Percentiles rank a stretch among this genome's conserved stretches.
Conservation (phyloP, 768 basidiomycete genomes). For the Mycena chlorophos region DNA sequence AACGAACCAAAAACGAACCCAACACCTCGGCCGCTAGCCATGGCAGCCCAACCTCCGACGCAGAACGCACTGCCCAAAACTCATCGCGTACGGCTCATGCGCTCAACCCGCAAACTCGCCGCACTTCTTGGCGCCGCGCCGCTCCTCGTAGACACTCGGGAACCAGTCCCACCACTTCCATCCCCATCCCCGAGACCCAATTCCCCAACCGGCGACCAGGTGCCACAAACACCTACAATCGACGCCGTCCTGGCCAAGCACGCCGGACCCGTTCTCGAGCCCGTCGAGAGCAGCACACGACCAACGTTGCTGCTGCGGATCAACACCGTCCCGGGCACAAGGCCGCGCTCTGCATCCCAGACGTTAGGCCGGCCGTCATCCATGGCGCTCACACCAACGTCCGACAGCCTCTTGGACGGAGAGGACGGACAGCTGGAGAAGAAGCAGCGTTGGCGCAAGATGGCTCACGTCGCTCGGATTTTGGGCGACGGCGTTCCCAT, state of each 20-base stretch:
- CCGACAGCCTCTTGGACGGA: not conserved
- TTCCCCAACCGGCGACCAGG: not conserved
- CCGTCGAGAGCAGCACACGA: not conserved
- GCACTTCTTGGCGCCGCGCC: conserved; percentile 16
- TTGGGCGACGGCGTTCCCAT: conserved; percentile 17
- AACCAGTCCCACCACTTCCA: not conserved
- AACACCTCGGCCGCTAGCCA: not conserved
- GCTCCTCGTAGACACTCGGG: conserved; percentile 10
- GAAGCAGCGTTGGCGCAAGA: conserved; percentile 15
- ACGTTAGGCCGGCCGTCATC: conserved; percentile 13
- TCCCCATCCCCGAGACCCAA: not conserved
- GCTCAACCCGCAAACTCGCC: conserved; percentile 17
- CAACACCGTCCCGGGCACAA: conserved; percentile 1
- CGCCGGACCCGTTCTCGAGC: not conserved
- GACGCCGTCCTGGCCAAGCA: not conserved
- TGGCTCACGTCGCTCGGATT: conserved; percentile 16
- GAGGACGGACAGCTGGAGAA: not conserved
- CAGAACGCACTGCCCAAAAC: conserved; percentile 11
- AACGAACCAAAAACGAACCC: not conserved
- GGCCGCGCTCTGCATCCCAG: conserved; percentile 6
- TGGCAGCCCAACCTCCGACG: conserved; percentile 8
- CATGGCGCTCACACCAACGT: not conserved
- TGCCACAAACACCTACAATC: not conserved
- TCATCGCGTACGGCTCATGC: conserved; percentile 20
- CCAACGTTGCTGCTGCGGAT: conserved; percentile 19